phyloP scores from a whole-genome alignment of 1,139 yeast genomes.

The Candida albicans region DNA sequence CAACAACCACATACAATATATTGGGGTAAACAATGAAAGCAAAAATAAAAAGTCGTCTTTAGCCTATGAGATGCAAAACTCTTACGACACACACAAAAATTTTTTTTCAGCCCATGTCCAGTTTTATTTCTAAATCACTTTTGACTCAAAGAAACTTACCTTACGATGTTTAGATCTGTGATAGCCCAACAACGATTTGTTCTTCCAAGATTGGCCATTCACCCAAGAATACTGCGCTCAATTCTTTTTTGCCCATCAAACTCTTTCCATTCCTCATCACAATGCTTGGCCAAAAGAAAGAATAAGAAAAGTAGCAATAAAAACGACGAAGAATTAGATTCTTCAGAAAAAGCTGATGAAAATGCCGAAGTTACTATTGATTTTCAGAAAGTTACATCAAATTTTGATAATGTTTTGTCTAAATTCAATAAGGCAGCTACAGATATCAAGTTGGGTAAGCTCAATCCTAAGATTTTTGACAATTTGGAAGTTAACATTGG shows the following conservation, averaged over 20 bases:
- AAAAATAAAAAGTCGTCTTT: no score
- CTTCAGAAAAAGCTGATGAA: slow-evolving; percentile 16
- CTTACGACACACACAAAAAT: neutral
- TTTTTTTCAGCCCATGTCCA: no score
- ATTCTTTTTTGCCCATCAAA: neutral
- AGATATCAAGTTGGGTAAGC: slow-evolving; percentile 66
- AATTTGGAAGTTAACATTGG: slow-evolving; percentile 50
- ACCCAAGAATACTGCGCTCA: neutral
- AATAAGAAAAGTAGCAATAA: slow-evolving; percentile 18
- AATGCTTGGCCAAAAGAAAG: slow-evolving; percentile 15
- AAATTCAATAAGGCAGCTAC: slow-evolving; percentile 55
- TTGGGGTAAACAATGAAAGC: no score
- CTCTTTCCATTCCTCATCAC: slow-evolving; percentile 4
- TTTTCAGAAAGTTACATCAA: slow-evolving; percentile 41
- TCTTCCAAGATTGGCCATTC: neutral
- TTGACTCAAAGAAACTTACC: neutral
- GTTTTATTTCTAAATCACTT: neutral
- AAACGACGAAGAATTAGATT: slow-evolving; percentile 19
- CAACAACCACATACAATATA: no score
- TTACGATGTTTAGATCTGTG: slow-evolving; percentile 7
- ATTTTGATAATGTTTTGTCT: slow-evolving; percentile 51
- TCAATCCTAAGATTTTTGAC: slow-evolving; percentile 69
- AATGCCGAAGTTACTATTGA: slow-evolving; percentile 22
- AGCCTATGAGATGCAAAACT: no score
- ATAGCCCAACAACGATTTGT: neutral